Percentiles rank a stretch among this genome's conserved stretches.
Evolutionary conservation across 2,329 filamentous ascomycete genomes (phyloP).

Genomic region (Colletotrichum truncatum): DNA sequence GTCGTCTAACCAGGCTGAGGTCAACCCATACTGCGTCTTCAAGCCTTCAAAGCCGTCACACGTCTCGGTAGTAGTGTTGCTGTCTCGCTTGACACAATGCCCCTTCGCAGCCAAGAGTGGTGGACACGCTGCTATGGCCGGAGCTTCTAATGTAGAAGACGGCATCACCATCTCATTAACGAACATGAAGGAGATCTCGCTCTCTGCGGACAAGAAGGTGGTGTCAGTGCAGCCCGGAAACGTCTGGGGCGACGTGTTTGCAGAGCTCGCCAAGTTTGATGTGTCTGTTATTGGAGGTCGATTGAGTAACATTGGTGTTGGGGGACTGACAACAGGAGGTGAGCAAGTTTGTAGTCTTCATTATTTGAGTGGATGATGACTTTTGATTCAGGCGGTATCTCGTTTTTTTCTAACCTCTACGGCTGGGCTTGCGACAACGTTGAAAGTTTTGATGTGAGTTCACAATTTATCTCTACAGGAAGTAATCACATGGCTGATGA

Average conservation of each 20-base stretch:
- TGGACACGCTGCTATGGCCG: constrained; percentile 25
- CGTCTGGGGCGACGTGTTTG: constrained; percentile 48
- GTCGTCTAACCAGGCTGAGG: constrained; percentile 26
- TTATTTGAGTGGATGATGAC: constrained; percentile 30
- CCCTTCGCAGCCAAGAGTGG: constrained; percentile 28
- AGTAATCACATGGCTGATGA: neutral
- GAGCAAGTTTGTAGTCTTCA: constrained; percentile 40
- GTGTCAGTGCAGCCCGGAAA: constrained; percentile 49
- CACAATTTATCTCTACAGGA: too few species aligned
- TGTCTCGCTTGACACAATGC: constrained; percentile 24
- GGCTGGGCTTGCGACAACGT: constrained; percentile 58
- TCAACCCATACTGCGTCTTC: constrained; percentile 40
- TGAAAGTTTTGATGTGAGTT: constrained; percentile 18
- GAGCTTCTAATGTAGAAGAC: constrained; percentile 22
- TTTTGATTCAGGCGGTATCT: constrained; percentile 34
- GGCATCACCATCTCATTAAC: constrained; percentile 23
- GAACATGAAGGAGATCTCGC: constrained; percentile 1
- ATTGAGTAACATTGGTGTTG: constrained; percentile 48
- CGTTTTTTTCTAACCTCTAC: constrained; percentile 38
- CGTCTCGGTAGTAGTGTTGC: constrained; percentile 42
- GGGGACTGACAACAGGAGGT: constrained; percentile 48
- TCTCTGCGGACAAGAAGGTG: constrained; percentile 40
- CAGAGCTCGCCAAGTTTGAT: constrained; percentile 40
- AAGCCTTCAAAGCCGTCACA: constrained; percentile 45
- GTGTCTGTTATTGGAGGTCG: constrained; percentile 50